A percentile compares a stretch with the other conserved stretches of the same genome.
Evolutionary conservation across 129 eudicot species (phyloP).

Genomic region (Arctium minus): DNA sequence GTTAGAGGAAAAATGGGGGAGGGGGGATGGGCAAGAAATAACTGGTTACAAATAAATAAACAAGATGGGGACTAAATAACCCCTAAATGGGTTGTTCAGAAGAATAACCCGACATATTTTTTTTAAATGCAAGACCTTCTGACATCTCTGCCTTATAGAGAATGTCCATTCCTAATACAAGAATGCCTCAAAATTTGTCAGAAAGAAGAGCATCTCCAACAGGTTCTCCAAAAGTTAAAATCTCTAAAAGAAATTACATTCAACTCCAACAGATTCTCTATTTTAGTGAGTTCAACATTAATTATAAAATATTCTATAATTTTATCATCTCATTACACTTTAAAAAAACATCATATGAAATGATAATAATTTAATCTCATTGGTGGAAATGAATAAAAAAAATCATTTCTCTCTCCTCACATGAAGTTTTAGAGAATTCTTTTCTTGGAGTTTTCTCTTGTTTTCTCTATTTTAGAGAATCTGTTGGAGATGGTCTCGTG

Average conservation of each 20-base stretch:
- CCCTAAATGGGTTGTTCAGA: neutral
- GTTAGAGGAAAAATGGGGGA: constrained; percentile 4
- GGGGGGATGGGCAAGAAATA: constrained; percentile 3
- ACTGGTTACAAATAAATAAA: neutral
- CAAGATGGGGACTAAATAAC: neutral
- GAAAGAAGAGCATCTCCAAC: neutral
- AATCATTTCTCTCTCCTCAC: neutral
- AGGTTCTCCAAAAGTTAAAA: neutral
- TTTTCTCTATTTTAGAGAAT: neutral
- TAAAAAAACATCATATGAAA: neutral
- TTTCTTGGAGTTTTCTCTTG: neutral
- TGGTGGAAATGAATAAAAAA: neutral
- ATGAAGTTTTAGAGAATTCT: neutral
- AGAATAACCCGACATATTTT: neutral
- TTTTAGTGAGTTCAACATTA: neutral
- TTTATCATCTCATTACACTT: neutral
- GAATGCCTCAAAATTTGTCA: neutral
- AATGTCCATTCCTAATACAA: neutral
- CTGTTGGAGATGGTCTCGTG: neutral
- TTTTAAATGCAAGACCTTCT: neutral
- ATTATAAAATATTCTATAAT: neutral
- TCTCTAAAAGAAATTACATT: neutral
- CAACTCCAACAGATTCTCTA: neutral
- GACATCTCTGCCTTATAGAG: neutral
- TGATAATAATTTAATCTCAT: neutral